Base-by-base conservation (phyloP, 352 stramenopile genomes). In the Globisporangium rhizosaccharum region DNA sequence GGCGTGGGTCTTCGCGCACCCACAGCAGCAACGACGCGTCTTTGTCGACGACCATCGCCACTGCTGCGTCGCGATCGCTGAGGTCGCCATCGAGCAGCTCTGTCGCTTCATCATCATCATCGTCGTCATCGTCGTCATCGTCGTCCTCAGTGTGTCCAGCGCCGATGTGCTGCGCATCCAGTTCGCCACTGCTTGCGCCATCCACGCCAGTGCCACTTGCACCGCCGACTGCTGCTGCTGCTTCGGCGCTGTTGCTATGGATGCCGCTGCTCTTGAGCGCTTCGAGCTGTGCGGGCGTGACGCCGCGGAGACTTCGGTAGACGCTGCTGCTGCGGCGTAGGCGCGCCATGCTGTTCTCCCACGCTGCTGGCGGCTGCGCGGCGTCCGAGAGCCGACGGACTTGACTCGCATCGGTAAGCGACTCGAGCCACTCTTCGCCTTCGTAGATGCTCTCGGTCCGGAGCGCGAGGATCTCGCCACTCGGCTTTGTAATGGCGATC, bases 391-490 rank as follows among this genome's bases (percentile, higher is more conserved):
- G 26, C 33, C 65, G 68, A 10, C 63, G 63, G 30, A 88, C 77
- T 11, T 83, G 72, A 51, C 77, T 90, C 4, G 82, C 82, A 55
- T 92, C 79, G 1, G 72, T 85, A 11, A 92, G 68, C 2, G 79
- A 87, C 52, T 93, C 83, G 4, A 93, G 65, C 83, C 83, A 93
- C 56, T 93, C 83, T 37, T 81, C 80, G 18, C 83, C 83, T 70
- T 93, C 83, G 53, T 89, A 89, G 46, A 91, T 87, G 53, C 75
- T 90, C 50, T 93, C 83, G 0, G 81, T 89, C 25, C 80, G 73
- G 26, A 93, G 45, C 5, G 82, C 81, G 15, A 91, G 42, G 23
- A 88, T 76, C 57, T 91, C 78, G 2, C 83, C 83, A 30, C 80
- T 88, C 0, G 73, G 65, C 50, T 86, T 88, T 28, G 74, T 75